Conservation (phyloP, 169 alveolate genomes). For the Babesia divergens region DNA sequence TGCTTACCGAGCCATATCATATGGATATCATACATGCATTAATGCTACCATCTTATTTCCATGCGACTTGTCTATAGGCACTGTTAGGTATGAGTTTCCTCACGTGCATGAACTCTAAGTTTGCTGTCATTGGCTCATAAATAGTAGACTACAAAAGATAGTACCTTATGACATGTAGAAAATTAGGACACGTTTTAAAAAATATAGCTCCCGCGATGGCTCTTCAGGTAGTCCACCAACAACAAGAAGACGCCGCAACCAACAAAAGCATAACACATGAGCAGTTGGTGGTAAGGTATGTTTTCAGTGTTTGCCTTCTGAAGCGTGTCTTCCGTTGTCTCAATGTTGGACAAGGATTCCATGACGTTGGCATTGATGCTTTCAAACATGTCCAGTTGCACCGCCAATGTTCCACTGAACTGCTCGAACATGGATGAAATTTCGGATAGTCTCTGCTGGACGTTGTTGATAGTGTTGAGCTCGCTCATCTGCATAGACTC, state of each 20-base stretch:
- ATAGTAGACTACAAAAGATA: too few relatives aligned
- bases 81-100: too few relatives aligned
- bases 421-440: conserved; percentile 69
- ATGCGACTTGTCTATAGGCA: too few relatives aligned
- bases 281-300: conserved; percentile 42
- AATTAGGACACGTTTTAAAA: too few relatives aligned
- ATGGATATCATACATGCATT: too few relatives aligned
- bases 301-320: conserved; percentile 47
- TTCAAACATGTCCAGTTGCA: conserved; percentile 55
- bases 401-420: conserved; percentile 58
- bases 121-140: too few relatives aligned
- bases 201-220: conserved; percentile 30
- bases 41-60: too few relatives aligned
- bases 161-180: too few relatives aligned
- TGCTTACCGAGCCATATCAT: too few relatives aligned
- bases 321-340: conserved; percentile 52
- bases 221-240: conserved; percentile 54
- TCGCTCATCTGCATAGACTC: conserved; percentile 44
- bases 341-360: conserved; percentile 61
- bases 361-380: conserved; percentile 57
- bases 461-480: conserved; percentile 42
- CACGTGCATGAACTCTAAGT: too few relatives aligned
- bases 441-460: conserved; percentile 57
- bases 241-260: conserved; percentile 55
- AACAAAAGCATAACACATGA: conserved; percentile 46